These are phyloP conservation scores for Lippia alba DNA, from an alignment of 305 asterid genomes.

Conservation along the genomic window DNA sequence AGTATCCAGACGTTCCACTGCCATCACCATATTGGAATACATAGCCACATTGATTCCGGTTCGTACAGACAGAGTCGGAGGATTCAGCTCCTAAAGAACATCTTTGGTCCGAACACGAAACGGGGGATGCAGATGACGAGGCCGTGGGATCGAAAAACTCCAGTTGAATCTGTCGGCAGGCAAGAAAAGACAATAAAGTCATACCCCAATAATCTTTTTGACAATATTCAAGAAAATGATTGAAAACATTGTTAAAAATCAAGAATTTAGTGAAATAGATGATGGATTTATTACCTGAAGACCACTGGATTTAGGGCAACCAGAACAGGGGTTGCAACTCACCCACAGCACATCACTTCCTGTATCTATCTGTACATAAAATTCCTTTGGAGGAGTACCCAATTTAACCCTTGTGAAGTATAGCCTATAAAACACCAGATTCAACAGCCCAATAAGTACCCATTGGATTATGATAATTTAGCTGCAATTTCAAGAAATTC, in stretches of 20 bases:
- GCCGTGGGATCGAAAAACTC: slow-evolving; percentile 85
- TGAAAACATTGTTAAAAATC: background rate
- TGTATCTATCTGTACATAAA: slow-evolving; percentile 95
- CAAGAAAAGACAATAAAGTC: background rate
- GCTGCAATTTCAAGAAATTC: slow-evolving; percentile 19
- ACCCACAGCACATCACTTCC: slow-evolving; percentile 99
- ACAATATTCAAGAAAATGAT: slow-evolving; percentile 8
- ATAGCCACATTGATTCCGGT: slow-evolving; percentile 75
- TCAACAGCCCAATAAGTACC: slow-evolving; percentile 2
- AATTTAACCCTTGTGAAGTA: slow-evolving; percentile 82
- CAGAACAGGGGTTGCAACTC: slow-evolving; percentile 78
- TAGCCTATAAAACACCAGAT: slow-evolving; percentile 55
- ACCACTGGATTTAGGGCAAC: slow-evolving; percentile 95
- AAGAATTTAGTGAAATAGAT: background rate
- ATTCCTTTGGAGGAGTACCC: slow-evolving; percentile 92
- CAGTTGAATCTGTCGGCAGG: slow-evolving; percentile 63
- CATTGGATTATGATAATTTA: background rate
- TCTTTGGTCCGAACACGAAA: slow-evolving; percentile 82
- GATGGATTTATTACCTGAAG: slow-evolving; percentile 66
- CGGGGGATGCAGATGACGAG: slow-evolving; percentile 60
- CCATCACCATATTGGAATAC: slow-evolving; percentile 96
- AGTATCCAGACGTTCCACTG: slow-evolving; percentile 92
- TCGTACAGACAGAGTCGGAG: slow-evolving; percentile 65
- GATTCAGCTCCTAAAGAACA: slow-evolving; percentile 71
- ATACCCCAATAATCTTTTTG: background rate